Percentiles rank a stretch among this genome's conserved stretches.
Evolutionary conservation across 306 rosid species (phyloP).

Genomic region (Styphnolobium japonicum): DNA sequence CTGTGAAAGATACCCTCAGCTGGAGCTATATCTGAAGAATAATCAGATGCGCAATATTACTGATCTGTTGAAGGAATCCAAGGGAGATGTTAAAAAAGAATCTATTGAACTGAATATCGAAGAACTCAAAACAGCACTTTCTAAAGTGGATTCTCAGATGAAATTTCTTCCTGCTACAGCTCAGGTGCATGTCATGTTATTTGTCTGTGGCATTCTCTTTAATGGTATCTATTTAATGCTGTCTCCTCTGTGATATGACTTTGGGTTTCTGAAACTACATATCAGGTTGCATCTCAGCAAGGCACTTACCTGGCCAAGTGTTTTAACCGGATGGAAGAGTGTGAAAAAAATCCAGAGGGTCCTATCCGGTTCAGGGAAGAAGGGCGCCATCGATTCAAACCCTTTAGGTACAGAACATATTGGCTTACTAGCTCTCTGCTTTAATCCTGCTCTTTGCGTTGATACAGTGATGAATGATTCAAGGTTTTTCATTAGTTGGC

Average conservation of each 20-base stretch:
- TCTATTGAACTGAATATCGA: conserved; percentile 71
- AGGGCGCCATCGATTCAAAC: conserved; percentile 93
- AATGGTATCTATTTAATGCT: not conserved
- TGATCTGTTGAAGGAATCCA: conserved; percentile 70
- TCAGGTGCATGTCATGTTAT: conserved; percentile 55
- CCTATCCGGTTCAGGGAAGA: conserved; percentile 87
- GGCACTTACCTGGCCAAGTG: conserved; percentile 85
- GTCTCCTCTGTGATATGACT: not conserved
- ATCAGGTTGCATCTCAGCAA: conserved; percentile 94
- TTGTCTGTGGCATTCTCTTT: not conserved
- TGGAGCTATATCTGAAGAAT: conserved; percentile 78
- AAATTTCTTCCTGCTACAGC: conserved; percentile 94
- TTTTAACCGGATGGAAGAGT: conserved; percentile 79
- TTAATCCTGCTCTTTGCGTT: not conserved
- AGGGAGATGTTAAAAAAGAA: conserved; percentile 57
- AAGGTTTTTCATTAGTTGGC: not conserved
- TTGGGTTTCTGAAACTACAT: conserved; percentile 20
- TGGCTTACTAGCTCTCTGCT: not conserved
- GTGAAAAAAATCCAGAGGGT: conserved; percentile 85
- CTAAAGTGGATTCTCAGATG: conserved; percentile 93
- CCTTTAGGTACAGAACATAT: conserved; percentile 66
- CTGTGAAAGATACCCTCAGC: conserved; percentile 93
- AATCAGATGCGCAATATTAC: conserved; percentile 60
- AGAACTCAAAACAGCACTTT: conserved; percentile 70
- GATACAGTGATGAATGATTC: conserved; percentile 4